Base-by-base conservation (phyloP, 257 asterid genomes). In the Capsicum chinense region DNA sequence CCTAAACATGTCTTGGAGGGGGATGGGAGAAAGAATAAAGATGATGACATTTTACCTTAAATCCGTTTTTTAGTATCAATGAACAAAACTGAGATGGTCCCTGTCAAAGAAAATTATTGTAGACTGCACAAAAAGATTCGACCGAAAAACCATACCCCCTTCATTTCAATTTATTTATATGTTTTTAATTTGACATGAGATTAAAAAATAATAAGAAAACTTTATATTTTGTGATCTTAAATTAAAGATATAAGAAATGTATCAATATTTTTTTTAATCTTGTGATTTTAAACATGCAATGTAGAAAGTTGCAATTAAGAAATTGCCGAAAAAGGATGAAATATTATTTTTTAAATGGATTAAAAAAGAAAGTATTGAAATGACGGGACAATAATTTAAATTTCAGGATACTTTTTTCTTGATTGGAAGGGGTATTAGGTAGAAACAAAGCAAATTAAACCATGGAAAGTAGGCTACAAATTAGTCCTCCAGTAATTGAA, bases 1-100 rank as follows among this genome's bases (percentile, higher is more conserved):
- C 64, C 63, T 52, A 76, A 52, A 76, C 5, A 52, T 52, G 81
- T 52, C 48, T 15, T 52, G 81, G 15, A 19, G 10, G 7, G 48
- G 59, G 33, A 39, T 64, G 3, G 47, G 7, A 52, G 62, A 52
- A 13, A 3, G 21, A 9, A 50, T 12, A 76, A 52, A 26, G 48
- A 50, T 21, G 57, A 19, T 76, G 81, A 76, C 81, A 13, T 26
- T 52, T 76, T 76, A 76, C 81, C 81, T 76, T 76, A 26, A 26
- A 21, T 74, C 62, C 21, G 64, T 76, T 76, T 76, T 9, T 74
- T 26, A 3, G 13, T 15, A 64, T 33, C 44, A 26, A 21, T 50
- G 63, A 52, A 76, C n/a, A 47, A 52, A 0, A 14, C 2, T 13
- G 62, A 54, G 63, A 52, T 13, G 81, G 81, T 52, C 81, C 81